phyloP scores from a whole-genome alignment of 2,329 filamentous ascomycete species.

The Cladophialophora yegresii region DNA sequence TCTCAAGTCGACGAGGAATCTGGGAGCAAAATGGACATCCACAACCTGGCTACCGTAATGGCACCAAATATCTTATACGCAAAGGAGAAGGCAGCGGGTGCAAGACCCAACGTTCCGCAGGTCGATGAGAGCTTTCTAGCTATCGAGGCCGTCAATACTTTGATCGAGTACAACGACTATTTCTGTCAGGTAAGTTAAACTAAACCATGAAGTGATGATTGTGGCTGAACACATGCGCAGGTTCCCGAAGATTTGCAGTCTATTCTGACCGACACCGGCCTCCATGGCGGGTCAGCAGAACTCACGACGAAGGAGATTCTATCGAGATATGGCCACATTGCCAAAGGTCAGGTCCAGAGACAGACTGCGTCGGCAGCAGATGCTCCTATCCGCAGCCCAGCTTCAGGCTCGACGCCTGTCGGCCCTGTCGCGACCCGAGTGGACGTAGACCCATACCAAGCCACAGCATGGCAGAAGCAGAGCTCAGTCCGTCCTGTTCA shows the following conservation, averaged over 20 bases:
- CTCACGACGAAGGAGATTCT: constrained; percentile 97
- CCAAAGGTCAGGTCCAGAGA: constrained; percentile 58
- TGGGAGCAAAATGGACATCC: constrained; percentile 98
- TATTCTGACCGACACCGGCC: constrained; percentile 76
- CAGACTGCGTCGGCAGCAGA: constrained; percentile 56
- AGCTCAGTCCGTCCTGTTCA: constrained; percentile 76
- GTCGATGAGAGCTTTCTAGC: constrained; percentile 89
- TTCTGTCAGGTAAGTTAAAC: constrained; percentile 80
- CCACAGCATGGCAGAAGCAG: constrained; percentile 74
- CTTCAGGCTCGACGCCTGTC: constrained; percentile 45
- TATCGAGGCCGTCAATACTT: constrained; percentile 85
- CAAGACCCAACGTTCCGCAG: constrained; percentile 62
- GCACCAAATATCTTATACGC: constrained; percentile 86
- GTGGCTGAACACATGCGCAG: constrained; percentile 50
- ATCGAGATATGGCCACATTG: constrained; percentile 85
- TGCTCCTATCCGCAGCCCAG: constrained; percentile 54
- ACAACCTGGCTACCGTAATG: constrained; percentile 96
- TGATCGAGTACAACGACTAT: constrained; percentile 91
- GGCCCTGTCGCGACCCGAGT: constrained; percentile 63
- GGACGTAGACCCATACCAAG: constrained; percentile 79
- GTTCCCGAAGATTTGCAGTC: constrained; percentile 89
- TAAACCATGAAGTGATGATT: constrained; percentile 14
- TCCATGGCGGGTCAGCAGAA: constrained; percentile 80
- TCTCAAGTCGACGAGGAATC: constrained; percentile 95
- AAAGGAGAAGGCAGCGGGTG: constrained; percentile 55